phyloP scores from a whole-genome alignment of 2,329 filamentous ascomycete species.

The Drechslerella dactyloides region DNA sequence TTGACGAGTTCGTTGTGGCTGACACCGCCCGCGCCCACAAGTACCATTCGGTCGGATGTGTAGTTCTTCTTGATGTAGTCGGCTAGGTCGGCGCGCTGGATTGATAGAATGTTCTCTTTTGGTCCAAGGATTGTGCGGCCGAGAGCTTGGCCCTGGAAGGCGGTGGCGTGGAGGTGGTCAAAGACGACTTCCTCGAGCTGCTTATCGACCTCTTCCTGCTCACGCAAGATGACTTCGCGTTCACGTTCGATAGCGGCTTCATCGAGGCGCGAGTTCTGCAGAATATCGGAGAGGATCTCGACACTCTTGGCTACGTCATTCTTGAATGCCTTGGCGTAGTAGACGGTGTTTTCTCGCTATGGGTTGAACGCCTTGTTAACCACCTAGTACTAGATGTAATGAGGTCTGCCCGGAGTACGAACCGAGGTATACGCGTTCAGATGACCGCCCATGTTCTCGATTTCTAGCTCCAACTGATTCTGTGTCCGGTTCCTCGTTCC shows the following conservation, averaged over 20 bases:
- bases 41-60: slow-evolving; percentile 98
- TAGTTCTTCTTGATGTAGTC: slow-evolving; percentile 99
- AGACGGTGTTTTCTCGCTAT: slow-evolving; percentile 98
- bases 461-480: slow-evolving; percentile 97
- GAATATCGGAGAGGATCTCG: slow-evolving; percentile 98
- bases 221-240: slow-evolving; percentile 96
- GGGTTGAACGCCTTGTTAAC: slow-evolving; percentile 40
- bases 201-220: slow-evolving; percentile 99
- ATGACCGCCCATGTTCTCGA: slow-evolving; percentile 99
- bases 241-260: slow-evolving; percentile 90
- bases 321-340: slow-evolving; percentile 99
- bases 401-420: slow-evolving; percentile 58
- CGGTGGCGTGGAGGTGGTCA: slow-evolving; percentile 97
- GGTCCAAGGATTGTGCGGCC: slow-evolving; percentile 97
- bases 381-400: slow-evolving; percentile 24
- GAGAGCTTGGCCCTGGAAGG: slow-evolving; percentile 93
- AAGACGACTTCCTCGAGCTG: slow-evolving; percentile 99
- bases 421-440: slow-evolving; percentile 99
- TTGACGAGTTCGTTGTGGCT: slow-evolving; percentile 93
- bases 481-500: slow-evolving; percentile 93
- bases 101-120: slow-evolving; percentile 97
- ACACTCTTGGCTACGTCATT: slow-evolving; percentile 94
- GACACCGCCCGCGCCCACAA: slow-evolving; percentile 91
- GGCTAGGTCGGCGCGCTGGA: slow-evolving; percentile 85
- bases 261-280: slow-evolving; percentile 99